Percentiles rank a stretch among this genome's conserved stretches.
phyloP scores from a whole-genome alignment of 2,329 filamentous ascomycete genomes.

The Rutstroemia sp. region DNA sequence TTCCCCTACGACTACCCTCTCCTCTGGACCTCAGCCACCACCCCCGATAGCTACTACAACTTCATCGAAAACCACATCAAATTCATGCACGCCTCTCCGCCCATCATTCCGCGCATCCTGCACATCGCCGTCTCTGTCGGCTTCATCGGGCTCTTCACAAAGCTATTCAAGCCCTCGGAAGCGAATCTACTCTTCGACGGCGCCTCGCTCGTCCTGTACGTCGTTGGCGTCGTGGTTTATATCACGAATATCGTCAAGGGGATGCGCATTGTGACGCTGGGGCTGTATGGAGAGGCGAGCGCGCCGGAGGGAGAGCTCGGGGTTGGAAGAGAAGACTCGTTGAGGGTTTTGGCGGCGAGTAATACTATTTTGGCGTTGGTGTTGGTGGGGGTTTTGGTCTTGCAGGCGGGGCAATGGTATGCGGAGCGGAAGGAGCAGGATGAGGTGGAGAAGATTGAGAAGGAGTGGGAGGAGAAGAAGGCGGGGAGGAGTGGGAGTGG shows the following conservation, averaged over 20 bases:
- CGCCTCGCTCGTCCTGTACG: conserved; percentile 63
- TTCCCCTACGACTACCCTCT: conserved; percentile 74
- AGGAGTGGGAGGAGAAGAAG: conserved; percentile 41
- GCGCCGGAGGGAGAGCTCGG: conserved; percentile 52
- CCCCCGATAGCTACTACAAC: conserved; percentile 64
- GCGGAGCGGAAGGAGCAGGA: conserved; percentile 87
- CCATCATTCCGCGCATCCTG: conserved; percentile 85
- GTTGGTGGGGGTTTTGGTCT: conserved; percentile 79
- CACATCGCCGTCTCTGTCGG: conserved; percentile 88
- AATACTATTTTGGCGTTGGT: conserved; percentile 95
- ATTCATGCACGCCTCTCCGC: conserved; percentile 85
- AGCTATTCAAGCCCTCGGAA: conserved; percentile 90
- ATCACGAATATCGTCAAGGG: conserved; percentile 96
- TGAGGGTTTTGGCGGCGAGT: conserved; percentile 86
- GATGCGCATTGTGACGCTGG: conserved; percentile 71
- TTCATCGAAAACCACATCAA: conserved; percentile 84
- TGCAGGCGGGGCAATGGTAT: conserved; percentile 98
- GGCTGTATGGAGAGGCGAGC: conserved; percentile 40
- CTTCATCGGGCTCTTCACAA: conserved; percentile 81
- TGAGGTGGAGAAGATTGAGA: conserved; percentile 61
- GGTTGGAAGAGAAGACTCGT: conserved; percentile 76
- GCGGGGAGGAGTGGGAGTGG: conserved; percentile 19
- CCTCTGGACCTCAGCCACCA: conserved; percentile 64
- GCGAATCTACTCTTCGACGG: conserved; percentile 93
- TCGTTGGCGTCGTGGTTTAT: conserved; percentile 87